phyloP scores from a whole-genome alignment of 2,329 filamentous ascomycete genomes.

The Aspergillus sp. region DNA sequence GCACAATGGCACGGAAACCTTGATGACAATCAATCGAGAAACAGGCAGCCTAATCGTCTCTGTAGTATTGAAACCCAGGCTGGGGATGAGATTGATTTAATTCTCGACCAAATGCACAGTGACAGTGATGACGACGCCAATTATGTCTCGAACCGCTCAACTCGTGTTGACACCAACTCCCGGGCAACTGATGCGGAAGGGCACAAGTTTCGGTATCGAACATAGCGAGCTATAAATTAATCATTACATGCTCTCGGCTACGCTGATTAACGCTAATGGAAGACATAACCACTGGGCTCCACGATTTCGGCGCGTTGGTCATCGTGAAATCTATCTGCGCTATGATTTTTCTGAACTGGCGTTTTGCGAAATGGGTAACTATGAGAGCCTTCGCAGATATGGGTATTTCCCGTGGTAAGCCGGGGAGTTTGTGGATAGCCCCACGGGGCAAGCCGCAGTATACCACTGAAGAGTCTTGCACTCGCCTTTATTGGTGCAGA shows the following conservation, averaged over 20 bases:
- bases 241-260: not conserved
- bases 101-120: constrained; percentile 43
- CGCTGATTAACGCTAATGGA: not conserved
- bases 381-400: not conserved
- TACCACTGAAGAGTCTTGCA: not conserved
- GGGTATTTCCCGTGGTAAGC: not conserved
- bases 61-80: constrained; percentile 32
- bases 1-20: constrained; percentile 17
- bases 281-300: not conserved
- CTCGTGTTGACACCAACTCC: not conserved
- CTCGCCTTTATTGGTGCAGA: not conserved
- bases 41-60: not conserved
- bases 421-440: not conserved
- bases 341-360: not conserved
- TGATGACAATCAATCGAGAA: constrained; percentile 12
- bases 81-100: constrained; percentile 42
- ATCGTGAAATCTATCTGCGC: not conserved
- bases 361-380: not conserved
- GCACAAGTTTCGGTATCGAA: not conserved
- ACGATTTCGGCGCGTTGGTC: not conserved
- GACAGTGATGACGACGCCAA: constrained; percentile 35
- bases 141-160: constrained; percentile 1
- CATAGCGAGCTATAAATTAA: not conserved
- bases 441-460: not conserved
- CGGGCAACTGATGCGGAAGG: not conserved